These are phyloP conservation scores for Nannizziopsis barbatae DNA, from an alignment of 2,329 filamentous ascomycete genomes.

Conservation along the genomic window DNA sequence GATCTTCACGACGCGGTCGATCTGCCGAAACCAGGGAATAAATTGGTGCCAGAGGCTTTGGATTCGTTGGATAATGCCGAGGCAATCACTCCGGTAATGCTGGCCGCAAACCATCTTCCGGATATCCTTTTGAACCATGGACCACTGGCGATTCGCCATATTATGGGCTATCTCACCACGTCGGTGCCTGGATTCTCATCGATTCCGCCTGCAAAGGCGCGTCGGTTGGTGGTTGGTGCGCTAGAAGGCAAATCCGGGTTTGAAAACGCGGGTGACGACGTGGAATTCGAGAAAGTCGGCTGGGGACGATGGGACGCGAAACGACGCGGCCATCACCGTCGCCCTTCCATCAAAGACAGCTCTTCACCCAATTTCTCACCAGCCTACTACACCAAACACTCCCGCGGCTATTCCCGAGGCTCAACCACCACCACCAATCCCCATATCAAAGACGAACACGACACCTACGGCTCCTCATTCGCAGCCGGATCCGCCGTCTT, in stretches of 20 bases:
- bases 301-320: slow-evolving; percentile 94
- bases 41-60: slow-evolving; percentile 29
- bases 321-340: slow-evolving; percentile 50
- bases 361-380: slow-evolving; percentile 15
- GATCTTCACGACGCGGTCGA: slow-evolving; percentile 64
- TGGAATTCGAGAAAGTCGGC: slow-evolving; percentile 79
- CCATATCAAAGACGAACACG: slow-evolving; percentile 24
- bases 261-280: slow-evolving; percentile 44
- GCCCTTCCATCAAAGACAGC: slow-evolving; percentile 21
- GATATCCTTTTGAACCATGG: slow-evolving; percentile 83
- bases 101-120: slow-evolving; percentile 82
- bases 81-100: slow-evolving; percentile 70
- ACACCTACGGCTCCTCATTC: slow-evolving; percentile 49
- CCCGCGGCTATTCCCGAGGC: slow-evolving; percentile 30
- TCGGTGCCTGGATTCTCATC: slow-evolving; percentile 85
- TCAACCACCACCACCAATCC: slow-evolving; percentile 14
- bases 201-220: slow-evolving; percentile 79
- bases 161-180: slow-evolving; percentile 89
- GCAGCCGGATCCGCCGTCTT: slow-evolving; percentile 63
- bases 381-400: slow-evolving; percentile 40
- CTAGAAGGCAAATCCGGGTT: slow-evolving; percentile 64
- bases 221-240: slow-evolving; percentile 82
- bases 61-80: slow-evolving; percentile 59
- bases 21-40: slow-evolving; percentile 37
- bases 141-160: slow-evolving; percentile 83